Evolutionary conservation across 2,329 filamentous ascomycete species (phyloP), one percentile per base, ranked within the genome.

Genomic region (Alternaria sp.): DNA sequence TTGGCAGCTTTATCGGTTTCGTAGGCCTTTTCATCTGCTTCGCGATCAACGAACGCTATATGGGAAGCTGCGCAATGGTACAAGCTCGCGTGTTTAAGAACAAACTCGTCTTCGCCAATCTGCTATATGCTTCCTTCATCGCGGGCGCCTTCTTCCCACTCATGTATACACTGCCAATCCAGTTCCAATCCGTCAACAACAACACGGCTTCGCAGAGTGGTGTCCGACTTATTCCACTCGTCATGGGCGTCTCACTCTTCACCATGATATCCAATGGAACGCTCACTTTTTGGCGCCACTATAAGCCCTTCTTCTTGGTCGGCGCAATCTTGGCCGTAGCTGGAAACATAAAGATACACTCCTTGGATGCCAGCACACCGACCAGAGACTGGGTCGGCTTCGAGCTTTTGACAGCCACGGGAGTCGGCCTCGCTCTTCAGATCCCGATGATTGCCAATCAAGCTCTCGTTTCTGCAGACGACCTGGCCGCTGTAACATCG

Each of bases 1-100:
- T 88, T 52, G 79, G 79, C 1, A 76, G 84, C 5, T 86, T 85
- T 69, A 77, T 84, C 17, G 69, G 85, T 2, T 83, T 82, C n/a
- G 83, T 77, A 1, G 73, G 85, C 0, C 67, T 83, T 0, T 75
- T 83, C 40, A 71, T 84, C 30, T 65, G 76, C 7, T 87, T 88
- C 63, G 65, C 73, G 21, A 51, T 62, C 30, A 71, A 77, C 32
- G 72, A 80, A 56, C 72, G 69, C 53, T 46, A 54, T 26, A 73
- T 75, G 71, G 66, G 70, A 4, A 62, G 67, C 28, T 67, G 71
- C 55, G 73, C 76, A 0, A 77, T 77, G 69, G 59, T 76, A 12
- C 73, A 72, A 55, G 54, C 62, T 3, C 69, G 67, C 28, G 57
- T 76, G 4, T 44, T 76, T 17, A 70, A 62, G 55, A 74, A 71